Evolutionary conservation across 2,329 filamentous ascomycete species (phyloP), one percentile per base, ranked within the genome.

Genomic region (Chrysoporthe deuterocubensis): DNA sequence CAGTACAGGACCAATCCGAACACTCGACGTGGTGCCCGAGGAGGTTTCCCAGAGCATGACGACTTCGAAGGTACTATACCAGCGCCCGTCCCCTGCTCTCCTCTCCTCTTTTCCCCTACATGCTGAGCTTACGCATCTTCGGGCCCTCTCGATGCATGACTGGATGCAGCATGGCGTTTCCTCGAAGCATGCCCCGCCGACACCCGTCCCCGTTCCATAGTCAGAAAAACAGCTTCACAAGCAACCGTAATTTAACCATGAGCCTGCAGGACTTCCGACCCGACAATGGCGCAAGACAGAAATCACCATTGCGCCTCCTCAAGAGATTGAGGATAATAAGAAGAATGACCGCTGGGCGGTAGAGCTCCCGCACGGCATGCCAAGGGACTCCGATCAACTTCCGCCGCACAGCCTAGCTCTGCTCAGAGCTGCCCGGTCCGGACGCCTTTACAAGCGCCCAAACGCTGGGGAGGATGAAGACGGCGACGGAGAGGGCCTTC

Each of bases 281-380:
- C 91, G 94, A 75, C 93, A 97, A 86, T 98, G 94, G 91, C 89
- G 92, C 66, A 89, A 92, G 71, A 89, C 91, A 68, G 83, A 83
- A 79, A 85, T 93, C 67, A 90, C 82, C 54, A 82, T 95, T 75
- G 89, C 88, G 72, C 90, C 92, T 64, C 87, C 87, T 14, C 82
- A 85, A 11, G 84, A 87, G 48, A 83, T 88, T 70, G 91, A 94
- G 73, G 88, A 85, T 40, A 83, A 81, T 43, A 83, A 89, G 70
- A 85, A 85, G 72, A 88, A 89, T 74, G 87, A 91, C 76, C 83
- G 87, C 64, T 95, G 91, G 87, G 90, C 89, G n/a, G 76, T 84
- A 60, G 94, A 97, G 75, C 85, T 93, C 21, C 90, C 92, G 3
- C 84, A 87, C 71, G 88, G 87, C 57, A 95, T 97, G 92, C 95